Base-by-base conservation (phyloP, 2,329 filamentous ascomycete species). In the Coniochaeta hoffmannii region DNA sequence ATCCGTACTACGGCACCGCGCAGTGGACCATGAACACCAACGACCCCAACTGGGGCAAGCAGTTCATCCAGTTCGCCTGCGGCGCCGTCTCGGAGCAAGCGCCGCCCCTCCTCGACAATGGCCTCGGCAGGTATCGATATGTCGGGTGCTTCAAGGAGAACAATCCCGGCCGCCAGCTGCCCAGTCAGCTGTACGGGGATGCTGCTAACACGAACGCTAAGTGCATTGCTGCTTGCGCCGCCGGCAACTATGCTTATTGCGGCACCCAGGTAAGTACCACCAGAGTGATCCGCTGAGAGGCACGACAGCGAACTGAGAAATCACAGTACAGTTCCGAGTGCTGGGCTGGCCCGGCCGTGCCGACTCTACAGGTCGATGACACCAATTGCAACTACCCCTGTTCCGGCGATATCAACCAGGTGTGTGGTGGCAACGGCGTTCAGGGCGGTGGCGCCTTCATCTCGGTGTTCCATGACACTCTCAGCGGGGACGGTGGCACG, bases 21-120 rank as follows among this genome's bases (percentile, higher is more conserved):
- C 63, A 68, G 2, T 84, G 81, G 81, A 81, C 76, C 0, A 72
- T 84, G 62, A 84, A 83, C 64, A 77, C 77, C 49, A 79, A 81
- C 53, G 81, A 83, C 55, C 74, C 76, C 0, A 65, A 63, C 1
- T 72, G 78, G 53, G 76, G 74, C 28, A 83, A 83, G 67, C 76
- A 80, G 52, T 67, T 69, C 8, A 73, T 83, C 5, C 66, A 76
- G 11, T 83, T 84, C 57, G 64, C 64, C 50, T 83, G 81, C 57
- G 73, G 66, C 6, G 80, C 78, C 1, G 72, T 80, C 0, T 61
- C 78, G 0, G 75, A 80, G 54, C 81, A 84, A 63, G 75, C 77
- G 0, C 71, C 78, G 0, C 79, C 80, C 2, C 63, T 80, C 52
- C 56, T 73, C 6, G 49, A 60, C 1, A 70, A 73, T 22, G 77